Evolutionary conservation across 306 rosid species (phyloP).

Genomic region (Mimosa pudica): DNA sequence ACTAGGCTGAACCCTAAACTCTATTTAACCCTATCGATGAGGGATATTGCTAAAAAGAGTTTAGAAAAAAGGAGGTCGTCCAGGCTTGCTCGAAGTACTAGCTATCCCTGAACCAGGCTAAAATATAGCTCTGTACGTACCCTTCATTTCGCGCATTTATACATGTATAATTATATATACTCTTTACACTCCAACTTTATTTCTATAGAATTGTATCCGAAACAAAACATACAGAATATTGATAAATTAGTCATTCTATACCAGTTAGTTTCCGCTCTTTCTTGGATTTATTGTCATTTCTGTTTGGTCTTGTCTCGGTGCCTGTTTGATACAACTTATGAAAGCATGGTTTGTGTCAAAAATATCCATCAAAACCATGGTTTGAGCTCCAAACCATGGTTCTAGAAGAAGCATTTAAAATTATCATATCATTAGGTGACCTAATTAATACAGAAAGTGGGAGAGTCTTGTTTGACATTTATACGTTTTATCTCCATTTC

Average conservation of each 20-base stretch:
- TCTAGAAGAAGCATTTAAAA: not conserved
- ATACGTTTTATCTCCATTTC: not conserved
- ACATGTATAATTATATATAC: not conserved
- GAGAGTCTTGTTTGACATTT: not conserved
- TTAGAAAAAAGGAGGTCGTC: conserved; percentile 43
- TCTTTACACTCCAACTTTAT: not conserved
- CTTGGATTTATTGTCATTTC: not conserved
- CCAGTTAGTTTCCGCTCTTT: not conserved
- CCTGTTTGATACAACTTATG: not conserved
- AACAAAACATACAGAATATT: not conserved
- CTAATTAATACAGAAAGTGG: not conserved
- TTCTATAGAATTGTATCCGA: not conserved
- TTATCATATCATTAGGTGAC: not conserved
- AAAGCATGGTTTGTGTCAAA: too few species aligned
- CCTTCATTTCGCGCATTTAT: not conserved
- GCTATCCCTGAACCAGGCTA: conserved; percentile 44
- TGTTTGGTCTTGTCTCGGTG: not conserved
- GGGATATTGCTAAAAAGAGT: conserved; percentile 59
- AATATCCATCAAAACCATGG: too few species aligned
- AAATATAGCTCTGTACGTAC: not conserved
- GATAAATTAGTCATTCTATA: not conserved
- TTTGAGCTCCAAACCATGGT: too few species aligned
- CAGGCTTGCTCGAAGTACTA: conserved; percentile 48
- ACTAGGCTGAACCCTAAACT: conserved; percentile 68
- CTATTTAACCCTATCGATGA: conserved; percentile 58